Evolutionary conservation across 164 flowering plant genomes (phyloP), one percentile per base, ranked within the genome.

Genomic region (Vitis cinerea): DNA sequence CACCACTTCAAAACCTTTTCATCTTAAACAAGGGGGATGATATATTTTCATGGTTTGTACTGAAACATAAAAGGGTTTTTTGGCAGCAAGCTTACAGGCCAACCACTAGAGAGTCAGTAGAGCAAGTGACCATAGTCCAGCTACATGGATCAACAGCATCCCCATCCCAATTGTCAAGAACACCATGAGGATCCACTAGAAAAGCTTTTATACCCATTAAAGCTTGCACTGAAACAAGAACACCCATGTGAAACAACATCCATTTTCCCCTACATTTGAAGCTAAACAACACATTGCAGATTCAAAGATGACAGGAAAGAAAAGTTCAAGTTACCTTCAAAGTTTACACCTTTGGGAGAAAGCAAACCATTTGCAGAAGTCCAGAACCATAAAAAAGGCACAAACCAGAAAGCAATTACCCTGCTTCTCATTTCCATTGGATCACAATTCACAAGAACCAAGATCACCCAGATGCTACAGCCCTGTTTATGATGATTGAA

Each of bases 51-150:
- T 47, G 51, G 23, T 64, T 13, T 48, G 19, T 1, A 19, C 14
- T 50, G 6, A 53, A 47, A 53, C 3, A 30, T 10, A 31, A 29
- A 13, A 59, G 60, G 50, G 13, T 51, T 29, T 76, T 59, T 76
- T 19, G 59, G 64, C 30, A 64, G 15, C n/a, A n/a, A 59, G 67
- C 96, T 88, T 83, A 93, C 99, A 95, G 75, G 81, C 85, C 85
- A 76, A 79, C 82, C 29, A 95, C 99, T 0, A 87, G 73, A 73
- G 63, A 78, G 11, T 95, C 91, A 44, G 87, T 48, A 19, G 97
- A 90, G 71, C 99, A 95, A 67, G 97, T 89, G 71, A 95, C 91
- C 99, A 95, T 95, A n/a, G 97, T 72, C 98, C 98, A 95, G 66
- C 98, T 91, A 80, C 99, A 95, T 44, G 98, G 99, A 85, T 95